Evolutionary conservation across 1,284 basidiomycete species (phyloP), one percentile per base, ranked within the genome.

Genomic region (Rhodotorula sp.): DNA sequence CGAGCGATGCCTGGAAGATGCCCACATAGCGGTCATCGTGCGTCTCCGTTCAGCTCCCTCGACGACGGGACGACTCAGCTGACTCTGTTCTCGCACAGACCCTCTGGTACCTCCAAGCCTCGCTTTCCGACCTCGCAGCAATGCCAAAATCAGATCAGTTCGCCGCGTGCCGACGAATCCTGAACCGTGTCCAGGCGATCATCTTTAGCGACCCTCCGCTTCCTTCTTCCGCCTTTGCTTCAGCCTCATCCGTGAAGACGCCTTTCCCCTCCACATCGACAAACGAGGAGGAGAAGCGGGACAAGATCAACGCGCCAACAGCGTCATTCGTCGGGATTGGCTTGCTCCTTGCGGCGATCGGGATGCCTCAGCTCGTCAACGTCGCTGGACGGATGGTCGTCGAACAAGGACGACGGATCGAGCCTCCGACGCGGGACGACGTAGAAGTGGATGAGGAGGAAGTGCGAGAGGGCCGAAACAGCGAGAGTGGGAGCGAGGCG

Each of bases 41-140:
- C 80, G 92, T 87, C 17, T 7, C 20, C 36, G 6, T 20, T 15
- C 24, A 13, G 2, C 52, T 39, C 29, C 15, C 48, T 39, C 9
- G 9, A 19, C 39, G 9, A 13, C 39, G 19, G 9, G 39, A 44
- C 5, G 36, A 27, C 36, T n/a, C 5, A 4, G 49, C 58, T 27
- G 11, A 49, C 44, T 39, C 47, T 48, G 13, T 53, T 13, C 30
- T 3, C 29, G n/a, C 27, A 29, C 78, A 95, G 94, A 96, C 94
- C 0, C 83, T 97, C 61, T 97, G 94, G 93, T 96, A 94, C 81
- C 94, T 97, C 89, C 94, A 97, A 86, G 90, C 93, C 30, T 88
- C 90, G 39, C 84, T 97, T n/a, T 88, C 86, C 72, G 94, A 97
- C 80, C 84, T 96, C n/a, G 86, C 90, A 0, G 79, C 82, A 7